Base-by-base conservation (phyloP, 208 protist genomes). In the Leishmania braziliensis region DNA sequence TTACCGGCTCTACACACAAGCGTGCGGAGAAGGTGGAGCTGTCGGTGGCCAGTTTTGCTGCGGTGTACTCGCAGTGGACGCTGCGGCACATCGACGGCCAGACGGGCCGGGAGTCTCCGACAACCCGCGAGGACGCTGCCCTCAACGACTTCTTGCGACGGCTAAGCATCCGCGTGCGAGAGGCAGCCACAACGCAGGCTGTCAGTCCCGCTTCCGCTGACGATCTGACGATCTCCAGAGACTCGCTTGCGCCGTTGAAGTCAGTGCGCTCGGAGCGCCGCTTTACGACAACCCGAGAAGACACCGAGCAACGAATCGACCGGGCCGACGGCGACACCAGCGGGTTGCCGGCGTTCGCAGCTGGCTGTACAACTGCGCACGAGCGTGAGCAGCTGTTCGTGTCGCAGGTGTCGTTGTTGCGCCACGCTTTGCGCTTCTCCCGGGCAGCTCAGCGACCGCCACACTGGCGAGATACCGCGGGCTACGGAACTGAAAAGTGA, bases 361-460 rank as follows among this genome's bases (percentile, higher is more conserved):
- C 53, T 39, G 77, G 78, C 20, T 75, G 58, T 62, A 84, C 77
- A 58, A 96, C 89, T 3, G 89, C 90, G 3, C 90, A 96, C 78
- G 91, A 96, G 51, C 70, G 91, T 33, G 92, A 96, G 80, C 87
- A 89, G 68, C 77, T 92, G 51, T 94, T 96, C 68, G 92, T 96
- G 20, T 92, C 92, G 8, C 84, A 92, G 78, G 86, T 89, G n/a
- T 83, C 73, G 26, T 76, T 69, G 20, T 66, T 58, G 8, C 62
- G 73, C n/a, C 68, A 36, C 66, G 53, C 65, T 20, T 36, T 69
- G 26, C 48, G 51, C 72, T 39, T 46, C 50, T 79, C 79, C 2
- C 76, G 65, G 23, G 18, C 48, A 26, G 48, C 39, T 63, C 53
- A 50, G 33, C 84, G 50, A 10, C 54, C 39, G 36, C 60, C 46